Evolutionary conservation across 768 basidiomycete species (phyloP).

Genomic region (Gelatoporia subvermispora): DNA sequence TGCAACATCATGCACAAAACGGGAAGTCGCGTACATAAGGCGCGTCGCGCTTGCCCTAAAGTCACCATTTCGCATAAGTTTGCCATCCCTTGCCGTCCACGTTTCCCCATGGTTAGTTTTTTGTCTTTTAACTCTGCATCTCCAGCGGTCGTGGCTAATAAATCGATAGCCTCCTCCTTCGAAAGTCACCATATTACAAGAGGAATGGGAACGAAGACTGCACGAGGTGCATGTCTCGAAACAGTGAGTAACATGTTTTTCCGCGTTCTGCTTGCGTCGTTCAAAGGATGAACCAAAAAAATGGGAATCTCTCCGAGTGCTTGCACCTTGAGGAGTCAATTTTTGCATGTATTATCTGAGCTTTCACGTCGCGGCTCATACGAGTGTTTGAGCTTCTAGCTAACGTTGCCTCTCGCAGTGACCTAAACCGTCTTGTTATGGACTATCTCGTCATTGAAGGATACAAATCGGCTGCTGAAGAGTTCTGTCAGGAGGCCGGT

Average conservation of each 20-base stretch:
- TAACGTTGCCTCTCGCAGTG: slow-evolving; percentile 45
- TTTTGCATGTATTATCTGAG: slow-evolving; percentile 91
- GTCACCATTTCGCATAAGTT: slow-evolving; percentile 27
- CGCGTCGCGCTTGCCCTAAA: slow-evolving; percentile 35
- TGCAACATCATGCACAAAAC: neutral
- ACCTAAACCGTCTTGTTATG: slow-evolving; percentile 91
- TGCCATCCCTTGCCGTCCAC: slow-evolving; percentile 10
- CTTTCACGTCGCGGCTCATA: slow-evolving; percentile 23
- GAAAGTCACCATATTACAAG: slow-evolving; percentile 60
- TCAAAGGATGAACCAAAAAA: slow-evolving; percentile 60
- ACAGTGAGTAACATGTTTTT: slow-evolving; percentile 59
- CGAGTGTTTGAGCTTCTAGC: slow-evolving; percentile 15
- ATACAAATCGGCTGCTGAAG: slow-evolving; percentile 92
- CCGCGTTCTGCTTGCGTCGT: neutral
- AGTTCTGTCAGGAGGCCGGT: slow-evolving; percentile 87
- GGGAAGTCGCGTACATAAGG: too few species aligned
- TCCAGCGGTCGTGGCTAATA: slow-evolving; percentile 2
- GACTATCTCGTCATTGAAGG: slow-evolving; percentile 98
- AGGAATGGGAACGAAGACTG: slow-evolving; percentile 84
- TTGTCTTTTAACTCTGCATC: neutral
- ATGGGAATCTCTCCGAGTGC: slow-evolving; percentile 99
- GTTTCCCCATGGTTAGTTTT: slow-evolving; percentile 22
- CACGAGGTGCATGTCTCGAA: slow-evolving; percentile 82
- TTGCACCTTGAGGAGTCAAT: slow-evolving; percentile 48
- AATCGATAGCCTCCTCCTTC: slow-evolving; percentile 29